Base-by-base conservation (phyloP, 495 filamentous ascomycete species). In the Chaetomium tenue region DNA sequence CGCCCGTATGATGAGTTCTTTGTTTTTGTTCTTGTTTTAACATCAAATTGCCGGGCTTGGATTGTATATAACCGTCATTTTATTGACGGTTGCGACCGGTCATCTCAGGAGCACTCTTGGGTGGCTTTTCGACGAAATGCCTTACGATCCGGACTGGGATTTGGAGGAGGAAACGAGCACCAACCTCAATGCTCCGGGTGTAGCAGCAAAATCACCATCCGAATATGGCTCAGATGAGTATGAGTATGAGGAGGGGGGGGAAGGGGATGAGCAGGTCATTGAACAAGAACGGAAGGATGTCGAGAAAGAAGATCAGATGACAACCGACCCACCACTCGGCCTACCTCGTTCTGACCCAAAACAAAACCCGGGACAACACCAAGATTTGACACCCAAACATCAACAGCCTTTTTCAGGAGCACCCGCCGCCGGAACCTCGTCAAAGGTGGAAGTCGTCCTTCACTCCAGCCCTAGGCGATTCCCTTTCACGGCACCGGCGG, bases 81-180 rank as follows among this genome's bases (percentile, higher is more conserved):
- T 18, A 25, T 20, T 7, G 9, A 54, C 52, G 20, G n/a, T n/a
- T 33, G 15, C 16, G 52, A 37, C 16, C 8, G 1, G 13, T 22
- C 16, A 23, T 15, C 12, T 15, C 18, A 39, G 18, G 26, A 33
- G n/a, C 9, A 2, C 28, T 57, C 33, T 22, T 23, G 33, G n/a
- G n/a, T n/a, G n/a, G n/a, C n/a, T n/a, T n/a, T 56, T 33, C 16
- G 16, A 18, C 16, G 51, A n/a, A 6, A 71, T 71, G 68, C 68
- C 68, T 44, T 71, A 63, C 23, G 56, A 71, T 48, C 63, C 63
- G 12, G 47, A 66, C 8, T 53, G 58, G 40, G 66, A 61, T 8
- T 23, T 58, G 20, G 60, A 61, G 20, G 13, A 26, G 4, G 28
- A 12, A 5, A 50, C 0, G 0, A 26, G 22, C 22, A 23, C 15